These are phyloP conservation scores for Hypoxylon intermedium DNA, from an alignment of 495 filamentous ascomycete genomes.

Conservation along the genomic window DNA sequence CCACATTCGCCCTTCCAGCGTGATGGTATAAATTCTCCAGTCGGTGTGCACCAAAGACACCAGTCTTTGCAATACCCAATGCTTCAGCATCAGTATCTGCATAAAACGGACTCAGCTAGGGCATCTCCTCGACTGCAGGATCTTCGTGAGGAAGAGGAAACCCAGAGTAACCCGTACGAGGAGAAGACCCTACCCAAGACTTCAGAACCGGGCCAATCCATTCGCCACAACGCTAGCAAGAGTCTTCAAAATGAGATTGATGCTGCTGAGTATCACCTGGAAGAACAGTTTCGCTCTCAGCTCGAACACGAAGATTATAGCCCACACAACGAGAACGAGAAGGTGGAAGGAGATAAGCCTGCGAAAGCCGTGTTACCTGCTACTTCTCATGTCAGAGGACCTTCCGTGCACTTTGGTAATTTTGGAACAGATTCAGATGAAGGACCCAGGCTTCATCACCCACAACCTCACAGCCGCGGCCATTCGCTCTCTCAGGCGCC, in stretches of 20 bases:
- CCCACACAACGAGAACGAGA: constrained; percentile 57
- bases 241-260: constrained; percentile 86
- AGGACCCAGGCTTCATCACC: constrained; percentile 63
- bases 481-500: constrained; percentile 63
- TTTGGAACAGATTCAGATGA: constrained; percentile 55
- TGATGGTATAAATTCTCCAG: constrained; percentile 52
- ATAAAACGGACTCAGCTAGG: constrained; percentile 56
- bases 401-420: constrained; percentile 54
- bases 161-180: constrained; percentile 51
- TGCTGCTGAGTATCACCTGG: constrained; percentile 82
- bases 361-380: constrained; percentile 27
- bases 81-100: constrained; percentile 59
- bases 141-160: constrained; percentile 61
- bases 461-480: constrained; percentile 66
- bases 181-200: constrained; percentile 58
- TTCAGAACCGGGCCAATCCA: constrained; percentile 51
- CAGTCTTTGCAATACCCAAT: constrained; percentile 65
- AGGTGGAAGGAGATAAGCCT: constrained; percentile 27
- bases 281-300: constrained; percentile 73
- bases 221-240: constrained; percentile 51
- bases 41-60: constrained; percentile 61
- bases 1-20: constrained; percentile 59
- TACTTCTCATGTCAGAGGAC: constrained; percentile 45
- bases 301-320: constrained; percentile 71
- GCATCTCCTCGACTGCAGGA: constrained; percentile 64